Conservation (phyloP, 169 alveolate species). For the Plasmodium cynomolgi region DNA sequence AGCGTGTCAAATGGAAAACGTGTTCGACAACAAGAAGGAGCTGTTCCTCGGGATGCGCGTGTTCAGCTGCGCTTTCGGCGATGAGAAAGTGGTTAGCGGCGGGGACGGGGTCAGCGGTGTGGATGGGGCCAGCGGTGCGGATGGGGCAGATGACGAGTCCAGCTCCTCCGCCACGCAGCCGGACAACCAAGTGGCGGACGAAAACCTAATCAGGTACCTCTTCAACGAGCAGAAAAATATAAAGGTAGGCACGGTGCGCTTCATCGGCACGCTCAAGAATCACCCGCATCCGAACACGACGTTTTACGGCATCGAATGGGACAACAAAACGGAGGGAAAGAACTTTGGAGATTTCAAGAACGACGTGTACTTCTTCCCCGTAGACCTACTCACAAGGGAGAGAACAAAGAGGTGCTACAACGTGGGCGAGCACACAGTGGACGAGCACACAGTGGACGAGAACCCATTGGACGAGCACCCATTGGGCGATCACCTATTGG, state of each 20-base stretch:
- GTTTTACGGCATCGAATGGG: conserved; percentile 70
- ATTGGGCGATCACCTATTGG: too few relatives aligned
- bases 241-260: conserved; percentile 68
- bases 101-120: background rate
- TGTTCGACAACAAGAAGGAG: conserved; percentile 45
- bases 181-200: conserved; percentile 24
- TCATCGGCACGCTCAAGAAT: conserved; percentile 55
- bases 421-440: background rate
- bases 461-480: too few relatives aligned
- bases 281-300: conserved; percentile 13
- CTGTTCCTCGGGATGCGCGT: conserved; percentile 17
- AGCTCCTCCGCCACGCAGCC: background rate
- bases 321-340: conserved; percentile 31
- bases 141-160: background rate
- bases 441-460: too few relatives aligned
- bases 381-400: conserved; percentile 16
- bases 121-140: background rate
- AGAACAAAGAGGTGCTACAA: conserved; percentile 7
- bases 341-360: conserved; percentile 23
- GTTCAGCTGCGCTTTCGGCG: conserved; percentile 40
- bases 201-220: conserved; percentile 42
- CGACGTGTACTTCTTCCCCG: conserved; percentile 36
- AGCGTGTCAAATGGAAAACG: conserved; percentile 26
- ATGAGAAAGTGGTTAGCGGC: background rate
- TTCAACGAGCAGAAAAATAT: conserved; percentile 43